Evolutionary conservation across 768 basidiomycete genomes (phyloP).

Genomic region (Tulasnella calospora): DNA sequence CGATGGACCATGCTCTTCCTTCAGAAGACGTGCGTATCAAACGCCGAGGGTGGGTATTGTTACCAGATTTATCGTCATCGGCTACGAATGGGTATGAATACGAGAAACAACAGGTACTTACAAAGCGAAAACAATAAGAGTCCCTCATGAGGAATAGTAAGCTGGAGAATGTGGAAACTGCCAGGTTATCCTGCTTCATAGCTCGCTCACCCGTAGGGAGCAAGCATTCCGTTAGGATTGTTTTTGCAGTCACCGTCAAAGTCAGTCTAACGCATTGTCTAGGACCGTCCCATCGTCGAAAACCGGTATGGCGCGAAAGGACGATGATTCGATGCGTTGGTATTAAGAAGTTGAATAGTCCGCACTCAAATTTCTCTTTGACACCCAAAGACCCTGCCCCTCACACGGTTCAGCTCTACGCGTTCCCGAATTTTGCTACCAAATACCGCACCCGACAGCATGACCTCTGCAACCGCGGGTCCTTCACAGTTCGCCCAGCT

Average conservation of each 20-base stretch:
- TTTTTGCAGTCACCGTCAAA: constrained; percentile 20
- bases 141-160: neutral
- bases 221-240: constrained; percentile 29
- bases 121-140: neutral
- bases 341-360: neutral
- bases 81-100: neutral
- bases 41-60: constrained; percentile 27
- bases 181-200: constrained; percentile 31
- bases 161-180: constrained; percentile 25
- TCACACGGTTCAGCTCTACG: neutral
- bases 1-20: constrained; percentile 3
- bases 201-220: constrained; percentile 25
- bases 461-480: constrained; percentile 34
- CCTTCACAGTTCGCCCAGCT: constrained; percentile 71
- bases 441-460: neutral
- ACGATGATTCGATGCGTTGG: constrained; percentile 29
- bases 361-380: constrained; percentile 9
- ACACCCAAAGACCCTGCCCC: neutral
- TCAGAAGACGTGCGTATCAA: constrained; percentile 15
- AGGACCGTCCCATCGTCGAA: constrained; percentile 25
- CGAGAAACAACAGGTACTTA: neutral
- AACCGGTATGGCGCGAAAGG: neutral
- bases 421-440: constrained; percentile 5
- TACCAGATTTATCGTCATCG: constrained; percentile 30
- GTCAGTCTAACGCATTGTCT: constrained; percentile 26